phyloP scores from a whole-genome alignment of 1,284 basidiomycete genomes.

The Laetiporus sulphureus region DNA sequence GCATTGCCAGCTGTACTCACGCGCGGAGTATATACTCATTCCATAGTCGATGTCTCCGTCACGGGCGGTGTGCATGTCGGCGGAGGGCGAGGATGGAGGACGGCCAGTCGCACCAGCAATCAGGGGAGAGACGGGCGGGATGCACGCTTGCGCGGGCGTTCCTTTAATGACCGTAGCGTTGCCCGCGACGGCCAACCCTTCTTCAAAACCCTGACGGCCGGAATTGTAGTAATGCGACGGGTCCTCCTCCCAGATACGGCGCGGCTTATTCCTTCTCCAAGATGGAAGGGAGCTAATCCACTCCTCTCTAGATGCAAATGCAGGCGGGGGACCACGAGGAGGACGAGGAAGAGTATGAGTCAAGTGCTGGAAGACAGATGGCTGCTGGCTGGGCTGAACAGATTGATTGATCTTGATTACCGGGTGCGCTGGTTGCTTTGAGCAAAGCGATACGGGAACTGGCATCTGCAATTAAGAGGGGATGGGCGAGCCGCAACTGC shows the following conservation, averaged over 20 bases:
- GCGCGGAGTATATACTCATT: conserved; percentile 26
- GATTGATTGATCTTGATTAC: conserved; percentile 51
- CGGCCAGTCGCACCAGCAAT: conserved; percentile 12
- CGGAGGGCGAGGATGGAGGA: conserved; percentile 3
- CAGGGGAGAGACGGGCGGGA: conserved; percentile 58
- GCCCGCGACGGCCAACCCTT: conserved; percentile 58
- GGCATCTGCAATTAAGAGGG: conserved; percentile 63
- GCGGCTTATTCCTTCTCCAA: conserved; percentile 61
- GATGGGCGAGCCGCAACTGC: conserved; percentile 22
- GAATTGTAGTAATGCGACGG: conserved; percentile 15
- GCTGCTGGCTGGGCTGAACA: conserved; percentile 35
- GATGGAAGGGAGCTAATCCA: conserved; percentile 64
- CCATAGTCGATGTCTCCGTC: conserved; percentile 38
- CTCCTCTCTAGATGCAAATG: conserved; percentile 60
- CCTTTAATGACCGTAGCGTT: conserved; percentile 79
- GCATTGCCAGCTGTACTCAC: conserved; percentile 19
- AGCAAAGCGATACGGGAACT: conserved; percentile 65
- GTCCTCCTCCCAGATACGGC: conserved; percentile 58
- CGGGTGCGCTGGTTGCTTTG: conserved; percentile 51
- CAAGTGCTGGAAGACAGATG: conserved; percentile 42
- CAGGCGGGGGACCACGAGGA: conserved; percentile 52
- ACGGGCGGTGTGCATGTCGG: conserved; percentile 16
- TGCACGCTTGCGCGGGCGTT: conserved; percentile 70
- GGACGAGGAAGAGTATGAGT: conserved; percentile 51
- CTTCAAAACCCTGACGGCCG: conserved; percentile 48